These are phyloP conservation scores for Phtheirospermum japonicum DNA, from an alignment of 257 asterid genomes.

Conservation along the genomic window DNA sequence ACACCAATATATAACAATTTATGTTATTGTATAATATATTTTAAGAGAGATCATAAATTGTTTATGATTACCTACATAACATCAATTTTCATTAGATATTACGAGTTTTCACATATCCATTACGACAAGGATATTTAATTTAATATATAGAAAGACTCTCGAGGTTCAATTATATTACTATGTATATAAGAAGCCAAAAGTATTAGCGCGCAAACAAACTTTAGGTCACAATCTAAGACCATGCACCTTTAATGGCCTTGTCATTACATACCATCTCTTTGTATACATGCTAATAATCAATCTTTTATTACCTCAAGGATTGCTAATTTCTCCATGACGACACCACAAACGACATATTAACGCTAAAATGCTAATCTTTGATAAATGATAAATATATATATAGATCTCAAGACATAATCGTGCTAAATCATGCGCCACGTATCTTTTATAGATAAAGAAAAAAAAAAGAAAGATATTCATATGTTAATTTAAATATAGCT, in stretches of 20 bases:
- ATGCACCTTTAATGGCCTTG: slow-evolving; percentile 3
- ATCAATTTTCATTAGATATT: no score
- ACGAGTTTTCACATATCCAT: no score
- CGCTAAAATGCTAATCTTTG: background rate
- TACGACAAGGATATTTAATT: no score
- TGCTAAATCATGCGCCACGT: slow-evolving; percentile 36
- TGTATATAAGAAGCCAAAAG: no score
- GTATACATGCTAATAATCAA: slow-evolving; percentile 23
- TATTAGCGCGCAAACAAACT: background rate
- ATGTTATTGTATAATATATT: no score
- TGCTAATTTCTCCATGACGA: background rate
- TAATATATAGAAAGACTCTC: no score
- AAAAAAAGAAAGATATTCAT: no score
- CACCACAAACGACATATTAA: slow-evolving; percentile 7
- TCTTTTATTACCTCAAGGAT: background rate
- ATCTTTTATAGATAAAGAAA: slow-evolving; percentile 4
- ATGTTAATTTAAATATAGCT: no score
- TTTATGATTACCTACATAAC: no score
- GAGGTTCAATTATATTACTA: no score
- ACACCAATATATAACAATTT: no score
- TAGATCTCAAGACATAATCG: slow-evolving; percentile 11
- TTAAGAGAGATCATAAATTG: no score
- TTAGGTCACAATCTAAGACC: slow-evolving; percentile 19
- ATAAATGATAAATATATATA: background rate
- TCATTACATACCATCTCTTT: slow-evolving; percentile 20